phyloP scores from a whole-genome alignment of 169 alveolate genomes.

The Eimeria necatrix region DNA sequence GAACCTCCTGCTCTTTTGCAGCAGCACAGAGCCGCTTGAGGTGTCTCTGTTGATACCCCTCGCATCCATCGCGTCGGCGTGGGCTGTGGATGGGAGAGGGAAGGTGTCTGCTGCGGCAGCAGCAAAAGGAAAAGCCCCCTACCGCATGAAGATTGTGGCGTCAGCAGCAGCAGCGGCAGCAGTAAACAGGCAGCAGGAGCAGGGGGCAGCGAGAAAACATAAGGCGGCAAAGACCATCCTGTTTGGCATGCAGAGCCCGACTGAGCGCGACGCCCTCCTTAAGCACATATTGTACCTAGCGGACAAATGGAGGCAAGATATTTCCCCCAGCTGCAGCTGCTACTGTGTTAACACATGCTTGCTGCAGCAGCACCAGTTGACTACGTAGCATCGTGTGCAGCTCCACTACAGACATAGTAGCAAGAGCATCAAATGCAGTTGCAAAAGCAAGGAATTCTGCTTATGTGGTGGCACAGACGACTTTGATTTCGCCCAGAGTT shows the following conservation, averaged over 20 bases:
- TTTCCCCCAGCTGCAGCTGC: constrained; percentile 46
- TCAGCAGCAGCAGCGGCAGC: constrained; percentile 23
- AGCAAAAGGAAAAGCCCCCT: constrained; percentile 11
- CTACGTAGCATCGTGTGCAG: not conserved
- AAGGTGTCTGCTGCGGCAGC: constrained; percentile 43
- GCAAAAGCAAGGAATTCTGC: not conserved
- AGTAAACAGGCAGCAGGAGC: not conserved
- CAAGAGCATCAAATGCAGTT: constrained; percentile 22
- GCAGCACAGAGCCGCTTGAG: constrained; percentile 70
- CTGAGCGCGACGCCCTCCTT: constrained; percentile 39
- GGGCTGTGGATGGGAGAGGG: constrained; percentile 56
- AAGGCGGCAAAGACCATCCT: constrained; percentile 21
- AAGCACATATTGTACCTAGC: constrained; percentile 44
- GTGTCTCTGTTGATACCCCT: constrained; percentile 64
- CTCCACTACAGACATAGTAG: not conserved
- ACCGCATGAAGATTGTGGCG: not conserved
- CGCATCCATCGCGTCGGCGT: constrained; percentile 34
- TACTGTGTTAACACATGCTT: not conserved
- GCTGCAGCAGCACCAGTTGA: not conserved
- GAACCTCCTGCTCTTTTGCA: constrained; percentile 71
- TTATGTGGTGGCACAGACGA: not conserved
- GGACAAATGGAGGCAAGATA: constrained; percentile 62
- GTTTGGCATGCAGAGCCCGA: constrained; percentile 17
- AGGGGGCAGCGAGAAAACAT: constrained; percentile 10
- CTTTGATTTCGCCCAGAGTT: not conserved